These are phyloP conservation scores for Peronospora farinosa DNA, from an alignment of 352 stramenopile genomes.

Conservation along the genomic window DNA sequence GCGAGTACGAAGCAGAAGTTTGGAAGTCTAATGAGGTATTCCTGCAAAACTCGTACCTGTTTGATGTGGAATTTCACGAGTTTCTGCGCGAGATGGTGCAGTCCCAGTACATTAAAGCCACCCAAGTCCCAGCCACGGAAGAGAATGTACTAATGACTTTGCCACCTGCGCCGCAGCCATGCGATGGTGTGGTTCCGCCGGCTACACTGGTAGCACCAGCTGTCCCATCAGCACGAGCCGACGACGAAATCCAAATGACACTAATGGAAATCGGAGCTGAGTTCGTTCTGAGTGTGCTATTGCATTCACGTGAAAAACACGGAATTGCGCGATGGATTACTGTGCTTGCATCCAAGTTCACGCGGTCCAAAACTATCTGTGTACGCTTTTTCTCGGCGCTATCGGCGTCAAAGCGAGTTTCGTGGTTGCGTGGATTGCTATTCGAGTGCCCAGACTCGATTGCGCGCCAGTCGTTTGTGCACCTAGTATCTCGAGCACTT, in stretches of 20 bases:
- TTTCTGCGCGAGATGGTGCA: slow-evolving; percentile 90
- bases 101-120: slow-evolving; percentile 71
- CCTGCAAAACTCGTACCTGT: slow-evolving; percentile 92
- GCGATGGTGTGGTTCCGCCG: slow-evolving; percentile 13
- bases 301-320: slow-evolving; percentile 86
- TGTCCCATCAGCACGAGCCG: slow-evolving; percentile 19
- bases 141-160: slow-evolving; percentile 22
- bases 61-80: slow-evolving; percentile 93
- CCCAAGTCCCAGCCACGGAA: slow-evolving; percentile 6
- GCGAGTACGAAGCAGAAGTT: slow-evolving; percentile 88
- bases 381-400: slow-evolving; percentile 60
- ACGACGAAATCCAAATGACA: slow-evolving; percentile 59
- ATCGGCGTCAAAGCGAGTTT: slow-evolving; percentile 42
- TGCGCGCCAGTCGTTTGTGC: slow-evolving; percentile 81
- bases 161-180: slow-evolving; percentile 9
- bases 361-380: slow-evolving; percentile 60
- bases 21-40: slow-evolving; percentile 92
- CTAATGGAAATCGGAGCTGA: slow-evolving; percentile 78
- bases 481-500: slow-evolving; percentile 68
- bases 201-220: slow-evolving; percentile 19
- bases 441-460: slow-evolving; percentile 85
- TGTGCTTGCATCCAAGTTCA: slow-evolving; percentile 69
- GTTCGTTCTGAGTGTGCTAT: slow-evolving; percentile 84
- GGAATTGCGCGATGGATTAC: slow-evolving; percentile 79
- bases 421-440: slow-evolving; percentile 62